Evolutionary conservation across 768 basidiomycete genomes (phyloP).

Genomic region (Pisolithus orientalis): DNA sequence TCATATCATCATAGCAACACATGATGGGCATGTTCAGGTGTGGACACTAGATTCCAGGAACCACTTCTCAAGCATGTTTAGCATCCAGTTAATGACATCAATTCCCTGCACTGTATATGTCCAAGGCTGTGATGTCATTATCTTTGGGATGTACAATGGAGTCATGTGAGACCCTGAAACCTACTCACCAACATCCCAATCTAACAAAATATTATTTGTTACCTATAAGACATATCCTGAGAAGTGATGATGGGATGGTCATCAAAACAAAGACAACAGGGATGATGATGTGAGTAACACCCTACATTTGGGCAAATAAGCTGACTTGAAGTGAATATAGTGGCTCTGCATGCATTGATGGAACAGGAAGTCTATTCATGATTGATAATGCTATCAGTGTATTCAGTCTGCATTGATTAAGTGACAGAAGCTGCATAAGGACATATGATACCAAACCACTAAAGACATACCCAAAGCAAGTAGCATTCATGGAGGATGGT

Average conservation of each 20-base stretch:
- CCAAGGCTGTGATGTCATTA: background rate
- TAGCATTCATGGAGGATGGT: background rate
- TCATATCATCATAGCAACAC: background rate
- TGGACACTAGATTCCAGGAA: background rate
- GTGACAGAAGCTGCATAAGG: conserved; percentile 2
- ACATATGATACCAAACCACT: conserved; percentile 1
- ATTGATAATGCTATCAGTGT: conserved; percentile 3
- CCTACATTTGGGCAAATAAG: background rate
- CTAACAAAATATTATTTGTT: background rate
- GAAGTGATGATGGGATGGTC: background rate
- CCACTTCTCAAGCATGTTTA: background rate
- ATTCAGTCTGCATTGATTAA: background rate
- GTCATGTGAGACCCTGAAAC: background rate
- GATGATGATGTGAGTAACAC: background rate
- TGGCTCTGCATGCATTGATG: background rate
- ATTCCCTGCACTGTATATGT: background rate
- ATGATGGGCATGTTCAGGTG: background rate
- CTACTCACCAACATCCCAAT: background rate
- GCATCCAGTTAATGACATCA: background rate
- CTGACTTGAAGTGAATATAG: background rate
- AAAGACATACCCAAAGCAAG: conserved; percentile 7
- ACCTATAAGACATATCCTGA: background rate
- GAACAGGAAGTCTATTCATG: background rate
- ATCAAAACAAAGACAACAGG: background rate
- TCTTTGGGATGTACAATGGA: background rate